These are phyloP conservation scores for Serendipita indica DNA, from an alignment of 768 basidiomycete species.

Conservation along the genomic window DNA sequence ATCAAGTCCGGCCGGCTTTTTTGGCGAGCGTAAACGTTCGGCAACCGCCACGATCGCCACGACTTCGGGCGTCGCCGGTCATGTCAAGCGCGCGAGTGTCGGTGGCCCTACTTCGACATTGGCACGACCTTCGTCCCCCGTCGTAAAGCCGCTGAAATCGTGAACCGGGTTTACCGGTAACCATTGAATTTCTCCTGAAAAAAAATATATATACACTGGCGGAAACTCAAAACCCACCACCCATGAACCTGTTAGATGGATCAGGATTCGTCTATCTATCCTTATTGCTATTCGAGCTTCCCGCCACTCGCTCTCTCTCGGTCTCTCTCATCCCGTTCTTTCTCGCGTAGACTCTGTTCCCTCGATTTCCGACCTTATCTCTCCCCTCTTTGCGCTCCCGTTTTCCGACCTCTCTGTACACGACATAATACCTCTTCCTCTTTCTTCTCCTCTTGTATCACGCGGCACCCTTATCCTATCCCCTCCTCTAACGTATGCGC, in stretches of 20 bases:
- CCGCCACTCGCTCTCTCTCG: not conserved
- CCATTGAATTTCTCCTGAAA: not conserved
- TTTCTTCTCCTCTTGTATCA: not conserved
- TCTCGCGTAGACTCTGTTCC: not conserved
- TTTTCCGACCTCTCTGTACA: not conserved
- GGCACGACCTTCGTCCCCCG: not conserved
- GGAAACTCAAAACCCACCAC: too few species aligned
- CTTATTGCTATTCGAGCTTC: not conserved
- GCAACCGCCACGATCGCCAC: not conserved
- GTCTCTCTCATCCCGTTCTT: not conserved
- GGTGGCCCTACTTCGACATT: not conserved
- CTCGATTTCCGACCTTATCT: not conserved
- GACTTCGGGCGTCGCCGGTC: not conserved
- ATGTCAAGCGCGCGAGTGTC: slow-evolving; percentile 1
- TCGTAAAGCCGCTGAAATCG: slow-evolving; percentile 3
- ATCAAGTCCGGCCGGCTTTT: not conserved
- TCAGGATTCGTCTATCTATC: too few species aligned
- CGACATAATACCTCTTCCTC: not conserved
- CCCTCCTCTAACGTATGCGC: too few species aligned
- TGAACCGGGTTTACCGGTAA: not conserved
- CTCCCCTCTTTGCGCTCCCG: not conserved
- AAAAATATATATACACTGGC: not conserved
- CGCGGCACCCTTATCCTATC: not conserved
- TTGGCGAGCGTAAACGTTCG: not conserved
- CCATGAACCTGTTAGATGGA: too few species aligned